These are phyloP conservation scores for Venturia aucupariae DNA, from an alignment of 2,329 filamentous ascomycete genomes.

Conservation along the genomic window DNA sequence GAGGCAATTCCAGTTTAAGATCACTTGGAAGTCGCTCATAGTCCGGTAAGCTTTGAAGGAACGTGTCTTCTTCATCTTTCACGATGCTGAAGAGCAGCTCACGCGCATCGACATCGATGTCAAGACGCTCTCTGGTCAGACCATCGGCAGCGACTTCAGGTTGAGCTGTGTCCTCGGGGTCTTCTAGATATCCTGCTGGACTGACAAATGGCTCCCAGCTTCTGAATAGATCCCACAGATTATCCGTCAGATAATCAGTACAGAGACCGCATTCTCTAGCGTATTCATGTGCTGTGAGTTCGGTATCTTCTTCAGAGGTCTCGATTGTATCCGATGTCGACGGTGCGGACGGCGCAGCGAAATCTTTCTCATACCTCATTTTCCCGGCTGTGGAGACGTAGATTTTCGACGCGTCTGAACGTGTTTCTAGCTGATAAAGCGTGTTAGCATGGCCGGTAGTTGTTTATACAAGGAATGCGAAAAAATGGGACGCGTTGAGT, in stretches of 20 bases:
- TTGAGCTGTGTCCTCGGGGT: neutral
- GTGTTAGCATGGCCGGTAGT: neutral
- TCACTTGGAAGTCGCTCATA: neutral
- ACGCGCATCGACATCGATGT: neutral
- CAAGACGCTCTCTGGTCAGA: neutral
- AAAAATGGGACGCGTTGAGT: neutral
- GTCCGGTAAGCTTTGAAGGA: neutral
- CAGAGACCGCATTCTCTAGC: conserved; percentile 6
- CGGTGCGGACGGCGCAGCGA: neutral
- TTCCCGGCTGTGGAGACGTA: neutral
- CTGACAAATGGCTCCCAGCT: neutral
- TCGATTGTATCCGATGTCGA: neutral
- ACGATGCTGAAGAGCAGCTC: neutral
- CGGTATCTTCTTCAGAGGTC: neutral
- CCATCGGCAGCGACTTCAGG: neutral
- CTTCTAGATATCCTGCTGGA: neutral
- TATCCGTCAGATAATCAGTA: neutral
- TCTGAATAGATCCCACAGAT: neutral
- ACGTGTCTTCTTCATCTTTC: neutral
- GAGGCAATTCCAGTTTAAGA: conserved; percentile 36
- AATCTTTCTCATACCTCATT: neutral
- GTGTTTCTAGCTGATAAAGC: neutral
- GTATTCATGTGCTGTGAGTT: neutral
- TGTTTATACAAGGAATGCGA: neutral
- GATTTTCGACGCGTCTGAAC: neutral